Base-by-base conservation (phyloP, 768 basidiomycete species). In the Suillus paluster region DNA sequence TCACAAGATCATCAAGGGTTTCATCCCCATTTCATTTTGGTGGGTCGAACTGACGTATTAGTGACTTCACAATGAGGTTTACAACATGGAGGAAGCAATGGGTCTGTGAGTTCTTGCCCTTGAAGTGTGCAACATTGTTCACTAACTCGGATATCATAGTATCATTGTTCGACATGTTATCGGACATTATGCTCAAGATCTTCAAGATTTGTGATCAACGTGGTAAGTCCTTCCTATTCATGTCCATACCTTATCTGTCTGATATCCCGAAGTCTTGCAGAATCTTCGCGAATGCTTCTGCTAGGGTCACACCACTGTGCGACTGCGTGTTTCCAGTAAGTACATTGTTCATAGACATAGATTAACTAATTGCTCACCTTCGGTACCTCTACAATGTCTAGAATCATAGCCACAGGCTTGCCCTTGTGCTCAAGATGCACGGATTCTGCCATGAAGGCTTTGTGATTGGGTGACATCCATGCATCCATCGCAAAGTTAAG, bases 31-130 rank as follows among this genome's bases (percentile, higher is more conserved):
- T 30, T 30, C 30, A 30, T 30, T 6, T 30, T 50, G n/a, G n/a
- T n/a, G n/a, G n/a, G 41, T 80, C 76, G 64, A 80, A 81, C 59
- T 71, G 71, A 1, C 60, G 10, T 1, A 79, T 46, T 1, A 78
- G 38, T 2, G 61, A 65, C 58, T 78, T 76, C 2, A 71, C 75
- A 6, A 77, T 66, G 0, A 84, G 65, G 44, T 78, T 79, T 5
- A 81, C 39, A 1, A 81, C 66, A 46, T 83, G 81, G 0, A 66
- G 59, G 53, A 83, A 81, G 62, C 82, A 84, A 0, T 70, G 58
- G 0, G 70, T 71, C 0, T 67, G 75, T 33, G 67, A 76, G 0
- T 61, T 61, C 0, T 33, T 21, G 1, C 76, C 76, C 1, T 56
- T 50, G 36, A 77, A 79, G 1, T 15, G 34, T 30, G 30, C 30